Percentiles rank a stretch among this genome's conserved stretches.
These are phyloP conservation scores for Cystobasidium slooffiae DNA, from an alignment of 1,284 basidiomycete species.

Conservation along the genomic window DNA sequence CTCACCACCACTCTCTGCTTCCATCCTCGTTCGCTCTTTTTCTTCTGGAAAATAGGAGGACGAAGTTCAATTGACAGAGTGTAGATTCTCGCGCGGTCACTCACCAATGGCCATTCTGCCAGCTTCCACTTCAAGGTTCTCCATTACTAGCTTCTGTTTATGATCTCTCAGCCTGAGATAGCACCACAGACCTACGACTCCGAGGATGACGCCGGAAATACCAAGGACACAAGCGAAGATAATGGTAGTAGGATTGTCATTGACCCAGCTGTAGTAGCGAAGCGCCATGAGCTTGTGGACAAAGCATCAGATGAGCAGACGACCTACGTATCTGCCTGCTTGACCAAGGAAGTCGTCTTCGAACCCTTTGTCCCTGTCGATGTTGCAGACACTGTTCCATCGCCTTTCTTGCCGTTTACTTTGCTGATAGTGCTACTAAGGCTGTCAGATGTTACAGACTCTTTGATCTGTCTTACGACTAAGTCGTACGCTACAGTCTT, in stretches of 20 bases:
- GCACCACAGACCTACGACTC: slow-evolving; percentile 18
- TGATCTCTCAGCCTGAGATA: slow-evolving; percentile 16
- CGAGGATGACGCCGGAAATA: slow-evolving; percentile 19
- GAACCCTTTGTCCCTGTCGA: no score
- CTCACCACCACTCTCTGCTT: neutral
- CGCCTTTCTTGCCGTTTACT: neutral
- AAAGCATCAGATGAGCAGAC: neutral
- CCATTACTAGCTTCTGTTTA: slow-evolving; percentile 5
- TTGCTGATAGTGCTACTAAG: neutral
- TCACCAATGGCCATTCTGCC: slow-evolving; percentile 14
- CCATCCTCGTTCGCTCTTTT: neutral
- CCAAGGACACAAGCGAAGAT: slow-evolving; percentile 17
- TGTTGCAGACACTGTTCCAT: no score
- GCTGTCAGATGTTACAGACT: neutral
- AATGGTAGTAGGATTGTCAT: slow-evolving; percentile 2
- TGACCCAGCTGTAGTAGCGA: slow-evolving; percentile 16
- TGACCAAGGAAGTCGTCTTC: neutral
- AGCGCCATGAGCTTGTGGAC: neutral
- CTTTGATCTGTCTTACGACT: neutral
- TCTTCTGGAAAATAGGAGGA: neutral
- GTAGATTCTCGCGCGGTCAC: neutral
- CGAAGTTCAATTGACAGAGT: neutral
- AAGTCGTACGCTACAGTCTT: slow-evolving; percentile 3
- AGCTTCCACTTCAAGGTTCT: slow-evolving; percentile 12
- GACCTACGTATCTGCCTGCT: neutral